Evolutionary conservation across 805 yeast species (phyloP), one percentile per base, ranked within the genome.

Genomic region (Saccharomycopsis olivae): DNA sequence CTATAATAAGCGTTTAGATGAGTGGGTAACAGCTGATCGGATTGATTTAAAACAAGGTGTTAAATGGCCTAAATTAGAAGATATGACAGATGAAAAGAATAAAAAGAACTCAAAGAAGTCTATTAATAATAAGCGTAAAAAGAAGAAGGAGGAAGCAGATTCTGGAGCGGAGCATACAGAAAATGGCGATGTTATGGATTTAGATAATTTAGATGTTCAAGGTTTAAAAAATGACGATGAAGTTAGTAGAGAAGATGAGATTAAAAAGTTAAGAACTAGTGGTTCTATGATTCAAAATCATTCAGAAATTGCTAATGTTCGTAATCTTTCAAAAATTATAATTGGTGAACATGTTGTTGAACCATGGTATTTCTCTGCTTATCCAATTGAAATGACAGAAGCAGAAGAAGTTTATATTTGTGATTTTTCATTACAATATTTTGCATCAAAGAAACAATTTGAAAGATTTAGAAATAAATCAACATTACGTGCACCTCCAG

Each of bases 361-460:
- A 57, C 98, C 99, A 2, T 92, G 99, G 99, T 92, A 92, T 60
- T 92, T 92, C 54, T 83, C 95, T 1, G 97, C 99, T 1, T 92
- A 92, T 57, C 99, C 99, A 0, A 69, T 86, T 13, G 98, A 92
- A 56, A 69, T 87, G 41, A 86, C 96, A 0, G 97, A 92, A 52
- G 92, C 81, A 49, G 97, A 89, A 56, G 78, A 73, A 40, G 72
- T 92, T 18, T 92, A 81, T 56, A 81, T 92, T 34, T 92, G 95
- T 60, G 97, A 88, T 60, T 92, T 83, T 56, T 78, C 96, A 2
- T 59, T 92, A 44, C 76, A 84, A 44, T 92, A 85, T 60, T 92
- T 85, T 61, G 92, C 94, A 3, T 83, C 95, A 0, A 66, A 70
- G 47, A 85, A 83, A 53, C 97, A 88, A 60, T 92, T 89, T 61